A percentile compares a stretch with the other conserved stretches of the same genome.
Evolutionary conservation across 257 asterid genomes (phyloP).

Genomic region (Voacanga thouarsii): DNA sequence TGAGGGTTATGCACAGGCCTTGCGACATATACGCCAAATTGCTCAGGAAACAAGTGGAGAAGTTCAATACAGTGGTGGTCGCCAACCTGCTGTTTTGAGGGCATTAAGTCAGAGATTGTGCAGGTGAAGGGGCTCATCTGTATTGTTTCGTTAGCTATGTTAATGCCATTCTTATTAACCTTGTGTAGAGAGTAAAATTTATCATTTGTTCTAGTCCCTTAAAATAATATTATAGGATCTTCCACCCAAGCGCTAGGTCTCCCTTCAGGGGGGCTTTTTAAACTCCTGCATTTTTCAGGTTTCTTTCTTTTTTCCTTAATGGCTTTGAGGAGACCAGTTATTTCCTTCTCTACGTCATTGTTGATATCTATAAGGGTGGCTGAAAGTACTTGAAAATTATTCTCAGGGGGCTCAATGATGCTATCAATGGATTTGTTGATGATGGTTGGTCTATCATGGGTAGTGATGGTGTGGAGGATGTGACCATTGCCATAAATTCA

Average conservation of each 20-base stretch:
- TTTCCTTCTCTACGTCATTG: background rate
- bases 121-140: conserved; percentile 43
- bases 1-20: conserved; percentile 42
- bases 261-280: background rate
- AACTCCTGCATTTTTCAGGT: background rate
- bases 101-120: conserved; percentile 80
- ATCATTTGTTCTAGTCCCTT: background rate
- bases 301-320: background rate
- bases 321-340: background rate
- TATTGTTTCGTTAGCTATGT: background rate
- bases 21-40: conserved; percentile 80
- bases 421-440: conserved; percentile 89
- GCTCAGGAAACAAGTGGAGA: conserved; percentile 93
- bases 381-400: conserved; percentile 1
- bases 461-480: conserved; percentile 84
- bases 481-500: conserved; percentile 72
- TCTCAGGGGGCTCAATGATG: conserved; percentile 89
- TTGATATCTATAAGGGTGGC: background rate
- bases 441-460: conserved; percentile 93
- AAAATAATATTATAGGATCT: background rate
- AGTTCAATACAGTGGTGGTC: conserved; percentile 71
- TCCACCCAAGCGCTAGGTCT: background rate
- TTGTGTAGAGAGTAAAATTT: background rate
- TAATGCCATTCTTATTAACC: background rate
- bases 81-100: conserved; percentile 86